Evolutionary conservation across 2,329 filamentous ascomycete genomes (phyloP).

Genomic region (Colletotrichum sp.): DNA sequence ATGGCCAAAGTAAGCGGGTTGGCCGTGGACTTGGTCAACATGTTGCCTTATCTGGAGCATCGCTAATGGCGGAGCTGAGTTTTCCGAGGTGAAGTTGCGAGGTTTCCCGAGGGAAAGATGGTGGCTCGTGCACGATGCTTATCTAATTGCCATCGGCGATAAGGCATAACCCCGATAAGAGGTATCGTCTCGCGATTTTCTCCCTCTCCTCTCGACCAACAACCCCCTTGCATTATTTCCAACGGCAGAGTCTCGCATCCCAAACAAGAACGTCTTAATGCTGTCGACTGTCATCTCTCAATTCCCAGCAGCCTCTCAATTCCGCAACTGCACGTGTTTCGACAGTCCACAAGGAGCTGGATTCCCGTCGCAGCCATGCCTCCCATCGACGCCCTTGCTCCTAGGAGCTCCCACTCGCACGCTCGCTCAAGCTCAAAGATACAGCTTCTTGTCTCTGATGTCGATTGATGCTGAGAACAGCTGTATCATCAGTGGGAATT

Average conservation of each 20-base stretch:
- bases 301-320: fast-evolving
- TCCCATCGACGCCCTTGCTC: neutral
- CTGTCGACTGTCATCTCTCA: neutral
- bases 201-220: neutral
- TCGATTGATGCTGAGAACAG: neutral
- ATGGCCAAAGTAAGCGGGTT: neutral
- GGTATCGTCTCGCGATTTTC: neutral
- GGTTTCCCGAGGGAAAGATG: neutral
- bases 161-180: fast-evolving
- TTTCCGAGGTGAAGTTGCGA: neutral
- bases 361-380: neutral
- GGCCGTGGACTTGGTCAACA: neutral
- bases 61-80: neutral
- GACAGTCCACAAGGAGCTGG: neutral
- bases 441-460: neutral
- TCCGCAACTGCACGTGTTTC: neutral
- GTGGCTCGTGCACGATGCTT: neutral
- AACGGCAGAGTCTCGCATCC: neutral
- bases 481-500: fast-evolving
- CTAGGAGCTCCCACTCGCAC: neutral
- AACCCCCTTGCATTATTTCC: neutral
- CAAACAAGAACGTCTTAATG: neutral
- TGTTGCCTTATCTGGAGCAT: neutral
- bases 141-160: neutral
- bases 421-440: neutral